A percentile compares a stretch with the other conserved stretches of the same genome.
Conservation (phyloP, 148 eudicot species). For the Camellia japonica region DNA sequence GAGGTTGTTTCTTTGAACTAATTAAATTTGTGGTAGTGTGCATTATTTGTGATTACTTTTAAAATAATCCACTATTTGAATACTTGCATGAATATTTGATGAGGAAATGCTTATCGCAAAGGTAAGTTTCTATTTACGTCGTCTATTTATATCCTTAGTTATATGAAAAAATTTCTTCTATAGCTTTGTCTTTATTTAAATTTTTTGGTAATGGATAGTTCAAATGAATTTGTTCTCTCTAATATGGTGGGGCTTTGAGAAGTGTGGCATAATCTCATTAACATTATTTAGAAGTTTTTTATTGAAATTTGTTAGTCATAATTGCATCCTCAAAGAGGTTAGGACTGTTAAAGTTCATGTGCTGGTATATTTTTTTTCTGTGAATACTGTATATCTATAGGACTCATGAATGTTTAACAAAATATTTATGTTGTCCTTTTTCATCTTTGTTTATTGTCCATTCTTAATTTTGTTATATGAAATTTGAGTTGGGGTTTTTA, state of each 20-base stretch:
- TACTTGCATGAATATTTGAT: neutral
- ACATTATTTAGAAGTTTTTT: too few species aligned
- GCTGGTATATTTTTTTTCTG: neutral
- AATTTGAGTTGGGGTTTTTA: neutral
- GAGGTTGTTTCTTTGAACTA: neutral
- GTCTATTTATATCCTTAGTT: neutral
- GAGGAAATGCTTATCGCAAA: neutral
- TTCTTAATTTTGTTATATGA: neutral
- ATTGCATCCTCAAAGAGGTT: neutral
- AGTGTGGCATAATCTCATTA: too few species aligned
- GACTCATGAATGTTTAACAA: neutral
- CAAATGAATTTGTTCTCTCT: neutral
- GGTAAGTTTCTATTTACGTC: neutral
- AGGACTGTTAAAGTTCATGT: neutral
- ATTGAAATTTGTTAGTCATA: too few species aligned
- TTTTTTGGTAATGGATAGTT: neutral
- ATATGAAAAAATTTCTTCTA: neutral
- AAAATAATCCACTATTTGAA: neutral
- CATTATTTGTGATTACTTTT: neutral
- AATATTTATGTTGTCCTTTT: neutral
- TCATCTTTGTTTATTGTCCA: neutral
- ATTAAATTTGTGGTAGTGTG: neutral
- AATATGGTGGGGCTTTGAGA: neutral
- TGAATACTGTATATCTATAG: neutral
- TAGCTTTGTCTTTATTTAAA: neutral